Conservation (phyloP, 2,329 filamentous ascomycete genomes). For the Colletotrichum kahawae region DNA sequence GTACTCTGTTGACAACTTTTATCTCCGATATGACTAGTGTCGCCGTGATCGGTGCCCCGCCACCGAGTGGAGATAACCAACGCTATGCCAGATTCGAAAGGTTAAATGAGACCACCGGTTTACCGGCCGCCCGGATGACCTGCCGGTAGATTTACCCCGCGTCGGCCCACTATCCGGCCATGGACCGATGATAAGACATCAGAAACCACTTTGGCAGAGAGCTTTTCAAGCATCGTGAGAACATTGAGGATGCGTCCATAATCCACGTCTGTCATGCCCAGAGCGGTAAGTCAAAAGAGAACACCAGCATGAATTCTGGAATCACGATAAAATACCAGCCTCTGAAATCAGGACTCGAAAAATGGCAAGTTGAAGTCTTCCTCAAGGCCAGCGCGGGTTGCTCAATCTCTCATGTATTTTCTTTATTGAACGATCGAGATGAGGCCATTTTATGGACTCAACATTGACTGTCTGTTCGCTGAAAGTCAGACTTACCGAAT, state of each 20-base stretch:
- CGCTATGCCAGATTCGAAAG: not conserved
- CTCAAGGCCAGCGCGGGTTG: no score
- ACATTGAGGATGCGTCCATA: not conserved
- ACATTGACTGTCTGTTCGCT: no score
- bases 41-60: not conserved
- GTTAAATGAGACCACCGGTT: not conserved
- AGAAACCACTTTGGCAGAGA: not conserved
- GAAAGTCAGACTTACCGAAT: no score
- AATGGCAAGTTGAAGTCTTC: no score
- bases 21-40: not conserved
- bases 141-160: not conserved
- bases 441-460: no score
- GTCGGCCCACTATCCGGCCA: not conserved
- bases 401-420: no score
- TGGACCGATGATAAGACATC: not conserved
- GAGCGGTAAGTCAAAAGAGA: not conserved
- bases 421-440: no score
- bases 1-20: not conserved
- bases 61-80: not conserved
- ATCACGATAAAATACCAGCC: not conserved
- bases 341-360: no score
- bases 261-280: not conserved
- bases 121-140: not conserved
- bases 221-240: not conserved
- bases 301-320: not conserved